These are phyloP conservation scores for Colletotrichum sp. DNA, from an alignment of 2,329 filamentous ascomycete species.

Conservation along the genomic window DNA sequence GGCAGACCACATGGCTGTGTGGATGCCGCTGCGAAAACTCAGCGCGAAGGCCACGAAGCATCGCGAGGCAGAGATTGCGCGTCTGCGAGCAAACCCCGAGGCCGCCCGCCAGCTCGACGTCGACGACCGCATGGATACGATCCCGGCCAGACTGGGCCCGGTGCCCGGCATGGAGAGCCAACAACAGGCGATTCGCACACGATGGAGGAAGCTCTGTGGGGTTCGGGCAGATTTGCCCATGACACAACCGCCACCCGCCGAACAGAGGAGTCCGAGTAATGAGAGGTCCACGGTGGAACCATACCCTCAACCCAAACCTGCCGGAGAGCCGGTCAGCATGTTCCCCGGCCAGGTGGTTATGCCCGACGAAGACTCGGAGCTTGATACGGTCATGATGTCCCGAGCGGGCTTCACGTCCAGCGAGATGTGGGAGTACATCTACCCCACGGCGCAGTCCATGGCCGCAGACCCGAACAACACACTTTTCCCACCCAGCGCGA, in stretches of 20 bases:
- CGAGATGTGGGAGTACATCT: constrained; percentile 20
- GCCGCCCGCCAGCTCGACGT: constrained; percentile 55
- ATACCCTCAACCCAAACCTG: neutral
- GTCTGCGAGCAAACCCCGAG: constrained; percentile 51
- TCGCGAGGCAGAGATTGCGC: constrained; percentile 53
- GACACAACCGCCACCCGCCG: constrained; percentile 14
- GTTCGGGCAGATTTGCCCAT: constrained; percentile 38
- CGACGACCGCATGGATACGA: constrained; percentile 48
- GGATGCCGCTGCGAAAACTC: constrained; percentile 59
- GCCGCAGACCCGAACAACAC: constrained; percentile 12
- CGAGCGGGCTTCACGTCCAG: neutral
- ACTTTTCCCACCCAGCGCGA: neutral
- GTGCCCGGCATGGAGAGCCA: constrained; percentile 50
- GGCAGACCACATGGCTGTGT: constrained; percentile 52
- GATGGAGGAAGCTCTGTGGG: constrained; percentile 51
- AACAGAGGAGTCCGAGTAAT: neutral
- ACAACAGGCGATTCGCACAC: constrained; percentile 50
- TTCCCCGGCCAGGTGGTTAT: neutral
- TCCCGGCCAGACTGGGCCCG: constrained; percentile 51
- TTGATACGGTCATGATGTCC: constrained; percentile 21
- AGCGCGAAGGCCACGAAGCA: constrained; percentile 57
- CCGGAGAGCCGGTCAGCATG: neutral
- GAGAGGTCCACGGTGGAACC: neutral
- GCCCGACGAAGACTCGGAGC: neutral
- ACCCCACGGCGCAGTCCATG: constrained; percentile 14